Conservation (phyloP, 768 basidiomycete genomes). For the Phaeolepiota aurea region DNA sequence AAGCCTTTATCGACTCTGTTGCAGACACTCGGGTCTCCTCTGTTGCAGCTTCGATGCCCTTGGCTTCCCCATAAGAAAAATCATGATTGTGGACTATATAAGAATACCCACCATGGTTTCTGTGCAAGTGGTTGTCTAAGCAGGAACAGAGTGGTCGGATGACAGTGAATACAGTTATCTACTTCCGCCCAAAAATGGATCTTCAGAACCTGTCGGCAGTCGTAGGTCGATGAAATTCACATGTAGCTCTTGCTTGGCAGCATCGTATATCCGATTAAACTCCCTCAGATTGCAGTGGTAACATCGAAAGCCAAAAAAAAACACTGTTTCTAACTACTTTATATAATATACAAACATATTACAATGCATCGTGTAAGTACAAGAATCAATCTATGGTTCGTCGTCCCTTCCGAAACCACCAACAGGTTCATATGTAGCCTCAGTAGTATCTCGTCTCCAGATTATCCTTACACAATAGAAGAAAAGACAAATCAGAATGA, state of each 20-base stretch:
- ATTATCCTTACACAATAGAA: slow-evolving; percentile 64
- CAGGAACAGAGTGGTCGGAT: no score
- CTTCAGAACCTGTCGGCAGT: no score
- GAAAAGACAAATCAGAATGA: slow-evolving; percentile 55
- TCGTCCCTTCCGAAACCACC: slow-evolving; percentile 69
- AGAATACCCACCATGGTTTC: slow-evolving; percentile 13
- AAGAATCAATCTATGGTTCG: slow-evolving; percentile 19
- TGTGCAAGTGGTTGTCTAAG: no score
- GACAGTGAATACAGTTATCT: slow-evolving; percentile 3
- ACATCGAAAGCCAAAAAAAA: no score
- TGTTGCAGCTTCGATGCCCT: slow-evolving; percentile 28
- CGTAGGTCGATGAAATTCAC: no score
- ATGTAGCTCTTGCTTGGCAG: no score
- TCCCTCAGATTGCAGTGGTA: no score
- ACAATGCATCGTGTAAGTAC: neutral
- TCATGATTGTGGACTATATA: no score
- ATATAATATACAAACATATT: no score
- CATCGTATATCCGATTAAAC: no score
- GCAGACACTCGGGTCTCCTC: slow-evolving; percentile 32
- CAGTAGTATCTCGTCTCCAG: slow-evolving; percentile 70
- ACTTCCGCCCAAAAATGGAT: slow-evolving; percentile 1
- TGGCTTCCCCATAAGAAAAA: no score
- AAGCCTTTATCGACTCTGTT: slow-evolving; percentile 61
- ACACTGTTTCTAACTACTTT: no score
- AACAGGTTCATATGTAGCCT: slow-evolving; percentile 85